phyloP scores from a whole-genome alignment of 1,284 basidiomycete genomes.

The Pseudozyma thailandica region DNA sequence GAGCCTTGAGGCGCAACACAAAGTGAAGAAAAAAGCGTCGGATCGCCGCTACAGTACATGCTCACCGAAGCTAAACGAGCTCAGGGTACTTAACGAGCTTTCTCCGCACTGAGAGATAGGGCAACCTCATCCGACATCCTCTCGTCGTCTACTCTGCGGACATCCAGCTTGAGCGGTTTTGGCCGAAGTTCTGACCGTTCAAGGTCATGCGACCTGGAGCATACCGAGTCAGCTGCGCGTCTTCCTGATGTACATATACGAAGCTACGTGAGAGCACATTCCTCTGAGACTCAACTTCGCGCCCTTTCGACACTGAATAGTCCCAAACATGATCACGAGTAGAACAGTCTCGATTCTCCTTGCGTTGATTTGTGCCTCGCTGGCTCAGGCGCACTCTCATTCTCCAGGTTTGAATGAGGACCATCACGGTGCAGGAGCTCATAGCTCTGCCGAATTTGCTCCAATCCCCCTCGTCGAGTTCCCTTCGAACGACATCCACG shows the following conservation, averaged over 20 bases:
- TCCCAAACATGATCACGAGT: constrained; percentile 15
- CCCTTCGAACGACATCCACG: constrained; percentile 38
- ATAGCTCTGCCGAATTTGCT: constrained; percentile 32
- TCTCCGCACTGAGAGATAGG: not conserved
- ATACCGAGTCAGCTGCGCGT: not conserved
- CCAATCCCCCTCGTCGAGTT: constrained; percentile 42
- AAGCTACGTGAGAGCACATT: not conserved
- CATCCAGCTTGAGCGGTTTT: constrained; percentile 1
- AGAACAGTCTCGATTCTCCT: constrained; percentile 4
- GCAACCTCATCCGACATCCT: no score
- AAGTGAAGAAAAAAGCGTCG: not conserved
- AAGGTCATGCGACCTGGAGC: constrained; percentile 5
- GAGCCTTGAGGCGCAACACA: not conserved
- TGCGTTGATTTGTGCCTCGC: constrained; percentile 4
- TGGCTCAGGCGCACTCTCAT: constrained; percentile 20
- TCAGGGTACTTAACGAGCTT: constrained; percentile 6
- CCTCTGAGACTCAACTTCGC: not conserved
- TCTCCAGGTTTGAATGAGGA: constrained; percentile 39
- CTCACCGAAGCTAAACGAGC: constrained; percentile 22
- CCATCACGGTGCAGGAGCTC: constrained; percentile 41
- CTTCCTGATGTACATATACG: not conserved
- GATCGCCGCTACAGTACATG: constrained; percentile 26
- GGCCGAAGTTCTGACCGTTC: not conserved
- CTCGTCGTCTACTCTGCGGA: not conserved
- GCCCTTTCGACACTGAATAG: not conserved